phyloP scores from a whole-genome alignment of 2,329 filamentous ascomycete species.

The Monosporascus cannonballus region DNA sequence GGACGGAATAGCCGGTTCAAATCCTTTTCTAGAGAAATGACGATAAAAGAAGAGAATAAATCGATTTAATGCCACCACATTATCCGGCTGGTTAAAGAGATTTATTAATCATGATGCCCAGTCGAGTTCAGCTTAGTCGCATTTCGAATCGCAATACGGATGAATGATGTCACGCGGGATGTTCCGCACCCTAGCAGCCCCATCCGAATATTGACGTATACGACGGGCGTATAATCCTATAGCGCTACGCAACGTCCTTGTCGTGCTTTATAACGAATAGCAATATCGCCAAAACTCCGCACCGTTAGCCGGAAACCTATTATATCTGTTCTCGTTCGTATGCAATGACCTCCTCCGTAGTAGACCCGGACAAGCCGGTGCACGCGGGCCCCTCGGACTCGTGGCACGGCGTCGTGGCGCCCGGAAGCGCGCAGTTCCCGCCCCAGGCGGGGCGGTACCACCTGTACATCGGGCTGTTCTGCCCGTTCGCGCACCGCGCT shows the following conservation, averaged over 20 bases:
- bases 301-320: too few species aligned
- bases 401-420: constrained; percentile 19
- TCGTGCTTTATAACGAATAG: too few species aligned
- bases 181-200: too few species aligned
- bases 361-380: constrained; percentile 9
- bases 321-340: too few species aligned
- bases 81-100: background rate
- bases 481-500: constrained; percentile 57
- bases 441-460: constrained; percentile 19
- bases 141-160: too few species aligned
- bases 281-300: too few species aligned
- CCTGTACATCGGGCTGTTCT: constrained; percentile 48
- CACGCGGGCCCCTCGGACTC: constrained; percentile 17
- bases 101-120: too few species aligned
- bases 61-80: background rate
- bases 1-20: background rate
- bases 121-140: too few species aligned
- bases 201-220: too few species aligned
- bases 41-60: background rate
- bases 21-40: background rate
- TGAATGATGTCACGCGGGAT: too few species aligned
- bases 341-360: background rate
- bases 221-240: too few species aligned
- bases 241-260: too few species aligned
- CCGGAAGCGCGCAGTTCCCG: constrained; percentile 12